Evolutionary conservation across 2,329 filamentous ascomycete species (phyloP).

Genomic region (Monosporascus sp.): DNA sequence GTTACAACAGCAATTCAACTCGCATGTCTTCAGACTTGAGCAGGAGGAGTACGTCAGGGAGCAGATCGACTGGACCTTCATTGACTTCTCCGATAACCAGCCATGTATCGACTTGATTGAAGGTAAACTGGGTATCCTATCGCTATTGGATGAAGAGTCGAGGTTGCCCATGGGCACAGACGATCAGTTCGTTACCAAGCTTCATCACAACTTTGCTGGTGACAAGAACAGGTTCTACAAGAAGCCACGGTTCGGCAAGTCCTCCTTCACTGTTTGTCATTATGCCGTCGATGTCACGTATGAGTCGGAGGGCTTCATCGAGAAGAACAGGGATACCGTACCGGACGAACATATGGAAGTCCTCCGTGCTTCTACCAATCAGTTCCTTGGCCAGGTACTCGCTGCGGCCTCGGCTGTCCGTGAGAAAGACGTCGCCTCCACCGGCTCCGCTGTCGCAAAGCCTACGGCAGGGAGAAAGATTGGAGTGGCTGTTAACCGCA

Average conservation of each 20-base stretch:
- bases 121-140: conserved; percentile 88
- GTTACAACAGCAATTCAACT: conserved; percentile 97
- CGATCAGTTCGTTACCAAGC: conserved; percentile 92
- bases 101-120: conserved; percentile 98
- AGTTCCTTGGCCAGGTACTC: conserved; percentile 78
- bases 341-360: conserved; percentile 98
- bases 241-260: conserved; percentile 96
- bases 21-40: conserved; percentile 97
- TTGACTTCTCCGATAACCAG: conserved; percentile 98
- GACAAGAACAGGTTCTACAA: conserved; percentile 98
- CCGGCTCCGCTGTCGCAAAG: conserved; percentile 67
- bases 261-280: conserved; percentile 95
- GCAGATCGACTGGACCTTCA: conserved; percentile 98
- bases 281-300: conserved; percentile 98
- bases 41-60: conserved; percentile 96
- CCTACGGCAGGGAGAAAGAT: conserved; percentile 78
- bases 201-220: conserved; percentile 85
- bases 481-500: conserved; percentile 87
- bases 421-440: conserved; percentile 74
- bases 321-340: conserved; percentile 98
- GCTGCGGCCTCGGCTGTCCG: conserved; percentile 80
- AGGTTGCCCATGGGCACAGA: conserved; percentile 95
- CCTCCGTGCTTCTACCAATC: conserved; percentile 75
- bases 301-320: conserved; percentile 97
- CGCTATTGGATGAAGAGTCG: conserved; percentile 92